Base-by-base conservation (phyloP, 2,329 filamentous ascomycete genomes). In the Fusarium hostae region DNA sequence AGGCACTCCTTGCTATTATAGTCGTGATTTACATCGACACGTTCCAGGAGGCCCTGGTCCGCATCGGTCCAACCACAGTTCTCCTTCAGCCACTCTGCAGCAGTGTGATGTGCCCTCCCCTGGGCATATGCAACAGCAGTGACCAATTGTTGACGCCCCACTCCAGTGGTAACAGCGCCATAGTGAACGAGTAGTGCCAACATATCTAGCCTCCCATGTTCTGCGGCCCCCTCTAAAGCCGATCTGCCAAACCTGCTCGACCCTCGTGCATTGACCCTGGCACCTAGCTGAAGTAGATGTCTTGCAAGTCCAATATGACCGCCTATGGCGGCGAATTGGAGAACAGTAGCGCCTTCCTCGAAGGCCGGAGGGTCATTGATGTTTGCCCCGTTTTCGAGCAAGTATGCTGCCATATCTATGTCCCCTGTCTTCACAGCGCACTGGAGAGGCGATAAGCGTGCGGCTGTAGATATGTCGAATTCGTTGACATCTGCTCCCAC, bases 291-390 rank as follows among this genome's bases (percentile, higher is more conserved):
- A 10, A 50, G 1, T 0, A 50, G n/a, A 1, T 3, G n/a, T 9
- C 11, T 3, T 5, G n/a, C 30, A 7, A 50, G 1, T 5, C 47
- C n/a, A 2, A 50, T 5, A 1, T 24, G 5, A 0, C 47, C 47
- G 1, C n/a, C 0, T 7, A 34, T 15, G 1, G 16, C 10, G 0
- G 47, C 30, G 2, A 1, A 10, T 18, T 50, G 47, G 0, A 50
- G 30, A 7, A 15, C 30, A 13, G 47, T 20, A 9, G 1, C 6
- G 2, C 47, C 30, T 2, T 0, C 0, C 0, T 2, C 0, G 2
- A 18, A 50, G 2, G 30, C 10, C 6, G 47, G 30, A 3, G 47
- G 30, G 4, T 7, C 11, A 13, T 50, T 50, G 0, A 50, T 2
- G 0, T 18, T 10, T 20, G 30, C n/a, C 9, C 3, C 3, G 2